Conservation (phyloP, 768 basidiomycete genomes). For the Boletellus ananas region DNA sequence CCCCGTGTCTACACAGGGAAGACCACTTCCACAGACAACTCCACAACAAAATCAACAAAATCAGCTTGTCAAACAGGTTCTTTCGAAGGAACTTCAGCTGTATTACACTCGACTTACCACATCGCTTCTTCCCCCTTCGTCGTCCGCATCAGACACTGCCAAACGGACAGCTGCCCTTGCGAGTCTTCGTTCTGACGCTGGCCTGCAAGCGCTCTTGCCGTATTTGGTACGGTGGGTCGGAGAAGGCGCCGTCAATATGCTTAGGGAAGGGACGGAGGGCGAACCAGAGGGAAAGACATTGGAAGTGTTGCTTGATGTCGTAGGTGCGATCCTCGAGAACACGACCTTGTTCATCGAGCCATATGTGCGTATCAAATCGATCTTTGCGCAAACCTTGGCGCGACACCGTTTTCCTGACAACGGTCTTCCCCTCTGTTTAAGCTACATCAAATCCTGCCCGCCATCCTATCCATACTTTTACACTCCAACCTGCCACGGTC, state of each 20-base stretch:
- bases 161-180: slow-evolving; percentile 89
- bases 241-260: slow-evolving; percentile 72
- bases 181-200: slow-evolving; percentile 84
- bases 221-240: slow-evolving; percentile 95
- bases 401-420: background rate
- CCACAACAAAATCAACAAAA: slow-evolving; percentile 54
- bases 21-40: slow-evolving; percentile 26
- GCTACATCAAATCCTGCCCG: slow-evolving; percentile 95
- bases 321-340: slow-evolving; percentile 83
- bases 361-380: slow-evolving; percentile 62
- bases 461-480: slow-evolving; percentile 86
- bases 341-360: slow-evolving; percentile 90
- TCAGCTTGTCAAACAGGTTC: slow-evolving; percentile 84
- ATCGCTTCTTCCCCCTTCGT: slow-evolving; percentile 65
- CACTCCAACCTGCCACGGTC: slow-evolving; percentile 78
- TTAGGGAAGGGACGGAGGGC: slow-evolving; percentile 46
- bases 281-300: slow-evolving; percentile 70
- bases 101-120: slow-evolving; percentile 91
- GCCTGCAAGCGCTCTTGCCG: slow-evolving; percentile 85
- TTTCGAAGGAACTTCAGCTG: slow-evolving; percentile 90
- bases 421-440: slow-evolving; percentile 28
- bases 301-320: slow-evolving; percentile 80
- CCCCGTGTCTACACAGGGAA: slow-evolving; percentile 18
- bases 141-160: slow-evolving; percentile 45
- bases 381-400: background rate